Conservation (phyloP, 495 filamentous ascomycete genomes). For the Oleoguttula mirabilis region DNA sequence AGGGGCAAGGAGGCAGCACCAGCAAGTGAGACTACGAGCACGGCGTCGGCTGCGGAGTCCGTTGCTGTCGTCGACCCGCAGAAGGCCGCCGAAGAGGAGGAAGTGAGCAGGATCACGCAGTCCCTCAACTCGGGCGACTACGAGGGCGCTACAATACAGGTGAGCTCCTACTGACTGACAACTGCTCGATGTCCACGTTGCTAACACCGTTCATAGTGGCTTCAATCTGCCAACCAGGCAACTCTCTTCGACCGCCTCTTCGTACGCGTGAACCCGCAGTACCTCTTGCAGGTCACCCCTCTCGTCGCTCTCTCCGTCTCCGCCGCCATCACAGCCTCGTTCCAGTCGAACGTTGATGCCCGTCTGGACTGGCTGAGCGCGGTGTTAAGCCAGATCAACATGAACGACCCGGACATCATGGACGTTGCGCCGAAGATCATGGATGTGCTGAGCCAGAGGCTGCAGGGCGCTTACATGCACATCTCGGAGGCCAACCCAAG, state of each 20-base stretch:
- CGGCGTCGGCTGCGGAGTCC: neutral
- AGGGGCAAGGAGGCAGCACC: neutral
- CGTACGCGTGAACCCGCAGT: constrained; percentile 57
- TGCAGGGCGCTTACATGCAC: constrained; percentile 21
- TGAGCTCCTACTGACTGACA: too few relatives aligned
- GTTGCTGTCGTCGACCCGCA: constrained; percentile 10
- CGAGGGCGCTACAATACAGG: constrained; percentile 59
- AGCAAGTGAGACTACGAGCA: neutral
- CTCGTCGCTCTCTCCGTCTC: constrained; percentile 74
- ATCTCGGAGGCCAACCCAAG: constrained; percentile 7
- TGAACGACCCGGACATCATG: constrained; percentile 19
- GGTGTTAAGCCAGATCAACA: constrained; percentile 46
- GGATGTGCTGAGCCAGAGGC: constrained; percentile 20
- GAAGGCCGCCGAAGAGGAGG: constrained; percentile 49
- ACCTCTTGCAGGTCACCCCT: constrained; percentile 51
- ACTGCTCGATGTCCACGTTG: too few relatives aligned
- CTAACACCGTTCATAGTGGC: too few relatives aligned
- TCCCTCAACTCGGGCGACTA: constrained; percentile 53
- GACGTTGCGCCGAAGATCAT: constrained; percentile 24
- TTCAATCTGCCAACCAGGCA: constrained; percentile 58
- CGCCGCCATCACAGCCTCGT: constrained; percentile 61
- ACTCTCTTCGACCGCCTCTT: constrained; percentile 76
- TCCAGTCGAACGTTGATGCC: constrained; percentile 51
- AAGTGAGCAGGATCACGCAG: constrained; percentile 51
- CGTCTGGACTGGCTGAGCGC: constrained; percentile 70